Percentiles rank a stretch among this genome's conserved stretches.
Conservation (phyloP, 257 asterid genomes). For the Capsicum pubescens region DNA sequence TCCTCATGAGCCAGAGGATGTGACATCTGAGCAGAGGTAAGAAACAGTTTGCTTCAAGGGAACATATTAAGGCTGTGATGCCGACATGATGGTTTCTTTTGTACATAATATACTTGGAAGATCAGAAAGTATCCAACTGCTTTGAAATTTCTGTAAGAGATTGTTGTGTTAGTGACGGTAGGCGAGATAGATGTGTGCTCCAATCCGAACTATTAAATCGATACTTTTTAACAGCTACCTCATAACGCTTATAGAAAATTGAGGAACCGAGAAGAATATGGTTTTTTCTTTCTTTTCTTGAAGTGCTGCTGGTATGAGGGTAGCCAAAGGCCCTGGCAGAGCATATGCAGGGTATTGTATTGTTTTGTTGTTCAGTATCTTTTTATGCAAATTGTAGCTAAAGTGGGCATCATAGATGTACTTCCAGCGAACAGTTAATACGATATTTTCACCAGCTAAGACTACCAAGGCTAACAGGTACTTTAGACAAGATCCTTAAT, state of each 20-base stretch:
- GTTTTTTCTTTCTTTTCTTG: background rate
- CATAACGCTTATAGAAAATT: background rate
- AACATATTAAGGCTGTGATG: background rate
- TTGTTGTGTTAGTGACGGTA: background rate
- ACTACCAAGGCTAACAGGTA: background rate
- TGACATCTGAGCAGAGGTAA: constrained; percentile 33
- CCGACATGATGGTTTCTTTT: background rate
- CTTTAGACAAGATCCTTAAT: background rate
- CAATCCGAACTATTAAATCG: background rate
- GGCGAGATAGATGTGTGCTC: background rate
- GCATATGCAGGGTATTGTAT: background rate
- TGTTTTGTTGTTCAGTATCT: background rate
- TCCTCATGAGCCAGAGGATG: constrained; percentile 37
- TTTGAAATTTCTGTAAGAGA: background rate
- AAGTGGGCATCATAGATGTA: background rate
- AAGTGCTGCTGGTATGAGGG: background rate
- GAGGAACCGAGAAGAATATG: background rate
- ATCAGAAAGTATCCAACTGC: background rate
- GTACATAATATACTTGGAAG: background rate
- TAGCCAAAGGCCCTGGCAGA: background rate
- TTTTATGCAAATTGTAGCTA: background rate
- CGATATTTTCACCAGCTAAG: no score
- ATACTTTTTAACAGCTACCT: background rate
- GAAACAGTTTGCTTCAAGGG: constrained; percentile 34
- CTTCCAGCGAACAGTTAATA: no score